Evolutionary conservation across 1,284 basidiomycete species (phyloP).

Genomic region (Microbotryum scabiosae): DNA sequence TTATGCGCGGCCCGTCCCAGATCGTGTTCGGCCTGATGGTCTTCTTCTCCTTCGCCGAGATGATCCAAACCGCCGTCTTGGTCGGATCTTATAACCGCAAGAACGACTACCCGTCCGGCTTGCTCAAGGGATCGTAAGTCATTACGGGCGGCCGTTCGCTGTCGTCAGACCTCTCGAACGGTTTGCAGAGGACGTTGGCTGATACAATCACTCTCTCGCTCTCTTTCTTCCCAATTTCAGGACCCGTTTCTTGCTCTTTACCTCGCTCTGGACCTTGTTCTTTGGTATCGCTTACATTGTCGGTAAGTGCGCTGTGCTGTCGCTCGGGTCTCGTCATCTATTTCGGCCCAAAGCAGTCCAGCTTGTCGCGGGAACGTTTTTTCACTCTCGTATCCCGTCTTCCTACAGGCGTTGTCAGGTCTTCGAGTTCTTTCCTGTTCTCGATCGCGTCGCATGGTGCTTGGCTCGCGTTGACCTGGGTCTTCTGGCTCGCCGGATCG

Average conservation of each 20-base stretch:
- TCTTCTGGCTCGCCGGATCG: conserved; percentile 34
- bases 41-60: conserved; percentile 31
- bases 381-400: not conserved
- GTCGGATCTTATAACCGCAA: conserved; percentile 22
- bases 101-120: conserved; percentile 18
- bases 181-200: too few species aligned
- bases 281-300: conserved; percentile 26
- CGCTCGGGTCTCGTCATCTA: not conserved
- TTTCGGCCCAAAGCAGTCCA: not conserved
- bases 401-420: conserved; percentile 22
- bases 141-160: too few species aligned
- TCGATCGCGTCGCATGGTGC: conserved; percentile 30
- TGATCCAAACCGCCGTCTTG: conserved; percentile 31
- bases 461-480: conserved; percentile 30
- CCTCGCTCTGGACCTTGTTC: conserved; percentile 30
- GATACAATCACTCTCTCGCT: not conserved
- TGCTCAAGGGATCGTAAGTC: conserved; percentile 8
- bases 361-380: too few species aligned
- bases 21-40: conserved; percentile 26
- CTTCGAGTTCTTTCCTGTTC: conserved; percentile 28
- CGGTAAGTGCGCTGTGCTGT: conserved; percentile 6
- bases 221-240: conserved; percentile 1
- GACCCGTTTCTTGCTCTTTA: conserved; percentile 31
- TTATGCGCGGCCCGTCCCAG: conserved; percentile 25
- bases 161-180: not conserved